These are phyloP conservation scores for Perkinsela sp. DNA, from an alignment of 208 protist genomes.

Conservation along the genomic window DNA sequence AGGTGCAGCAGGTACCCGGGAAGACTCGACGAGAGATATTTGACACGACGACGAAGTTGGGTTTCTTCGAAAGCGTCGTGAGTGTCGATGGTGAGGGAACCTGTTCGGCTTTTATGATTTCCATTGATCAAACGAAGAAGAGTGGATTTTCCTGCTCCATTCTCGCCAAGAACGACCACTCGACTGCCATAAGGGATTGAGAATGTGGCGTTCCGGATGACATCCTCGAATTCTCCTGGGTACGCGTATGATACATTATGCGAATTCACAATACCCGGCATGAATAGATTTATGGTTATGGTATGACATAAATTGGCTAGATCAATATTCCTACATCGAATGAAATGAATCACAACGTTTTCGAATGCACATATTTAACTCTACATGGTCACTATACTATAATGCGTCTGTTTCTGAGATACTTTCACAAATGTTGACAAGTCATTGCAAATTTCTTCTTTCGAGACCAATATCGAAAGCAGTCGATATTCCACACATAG, in stretches of 20 bases:
- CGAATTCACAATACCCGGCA: background rate
- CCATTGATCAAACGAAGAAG: slow-evolving; percentile 65
- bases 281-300: background rate
- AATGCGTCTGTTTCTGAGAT: too few species aligned
- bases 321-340: too few species aligned
- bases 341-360: too few species aligned
- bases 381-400: too few species aligned
- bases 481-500: too few species aligned
- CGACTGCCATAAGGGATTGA: slow-evolving; percentile 17
- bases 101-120: slow-evolving; percentile 20
- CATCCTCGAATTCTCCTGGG: background rate
- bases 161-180: slow-evolving; percentile 72
- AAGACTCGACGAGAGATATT: slow-evolving; percentile 9
- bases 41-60: slow-evolving; percentile 12
- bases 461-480: too few species aligned
- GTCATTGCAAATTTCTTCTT: too few species aligned
- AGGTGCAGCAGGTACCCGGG: background rate
- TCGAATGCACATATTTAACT: too few species aligned
- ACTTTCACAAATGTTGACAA: too few species aligned
- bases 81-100: slow-evolving; percentile 17
- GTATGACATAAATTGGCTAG: too few species aligned
- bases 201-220: slow-evolving; percentile 11
- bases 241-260: background rate
- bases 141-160: slow-evolving; percentile 81
- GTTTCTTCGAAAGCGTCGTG: slow-evolving; percentile 47